phyloP scores from a whole-genome alignment of 805 yeast genomes.

The Jamesozyma spencerorum region DNA sequence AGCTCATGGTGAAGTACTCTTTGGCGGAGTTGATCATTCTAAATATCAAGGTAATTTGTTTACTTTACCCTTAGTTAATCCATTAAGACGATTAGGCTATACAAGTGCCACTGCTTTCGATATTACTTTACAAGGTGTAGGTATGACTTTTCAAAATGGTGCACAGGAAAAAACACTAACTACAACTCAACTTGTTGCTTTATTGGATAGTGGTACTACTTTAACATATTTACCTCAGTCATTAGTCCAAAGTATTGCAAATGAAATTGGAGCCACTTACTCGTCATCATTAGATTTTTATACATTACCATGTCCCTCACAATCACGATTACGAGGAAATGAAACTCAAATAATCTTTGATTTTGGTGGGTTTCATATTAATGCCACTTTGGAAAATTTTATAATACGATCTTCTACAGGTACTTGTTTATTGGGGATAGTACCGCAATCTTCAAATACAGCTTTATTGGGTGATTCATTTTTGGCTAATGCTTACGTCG shows the following conservation, averaged over 20 bases:
- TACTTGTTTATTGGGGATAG: constrained; percentile 38
- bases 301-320: constrained; percentile 34
- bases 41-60: constrained; percentile 47
- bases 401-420: constrained; percentile 12
- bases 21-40: constrained; percentile 64
- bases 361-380: constrained; percentile 51
- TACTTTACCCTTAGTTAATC: constrained; percentile 44
- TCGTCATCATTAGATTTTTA: constrained; percentile 37
- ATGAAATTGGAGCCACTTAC: constrained; percentile 37
- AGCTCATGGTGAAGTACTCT: constrained; percentile 45
- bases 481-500: constrained; percentile 51
- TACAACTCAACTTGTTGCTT: constrained; percentile 28
- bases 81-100: constrained; percentile 11
- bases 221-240: constrained; percentile 39
- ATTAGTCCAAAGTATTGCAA: constrained; percentile 26
- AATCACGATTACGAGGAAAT: constrained; percentile 4
- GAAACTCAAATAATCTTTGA: constrained; percentile 35
- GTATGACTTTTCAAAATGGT: constrained; percentile 6
- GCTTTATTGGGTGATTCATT: constrained; percentile 48
- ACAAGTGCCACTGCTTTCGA: constrained; percentile 16
- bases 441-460: constrained; percentile 16
- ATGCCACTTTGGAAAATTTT: constrained; percentile 37
- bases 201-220: constrained; percentile 51
- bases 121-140: constrained; percentile 27
- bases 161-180: constrained; percentile 16